phyloP scores from a whole-genome alignment of 352 stramenopile species.

The Pythium myriotylum region DNA sequence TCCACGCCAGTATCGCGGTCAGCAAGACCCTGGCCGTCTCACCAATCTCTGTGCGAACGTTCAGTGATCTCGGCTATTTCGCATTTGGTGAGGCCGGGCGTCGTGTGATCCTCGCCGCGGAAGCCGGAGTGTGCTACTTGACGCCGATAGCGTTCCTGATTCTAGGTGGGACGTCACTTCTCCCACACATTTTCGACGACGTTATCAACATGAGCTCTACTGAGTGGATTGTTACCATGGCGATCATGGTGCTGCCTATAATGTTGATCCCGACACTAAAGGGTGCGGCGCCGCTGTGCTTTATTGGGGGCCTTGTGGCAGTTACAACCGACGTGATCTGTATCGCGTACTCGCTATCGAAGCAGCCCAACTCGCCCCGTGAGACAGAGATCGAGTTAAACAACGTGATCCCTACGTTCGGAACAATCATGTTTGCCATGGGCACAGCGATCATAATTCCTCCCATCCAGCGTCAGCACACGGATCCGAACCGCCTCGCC shows the following conservation, averaged over 20 bases:
- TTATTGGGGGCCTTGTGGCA: constrained; percentile 49
- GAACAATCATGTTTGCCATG: constrained; percentile 73
- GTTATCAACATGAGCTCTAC: constrained; percentile 33
- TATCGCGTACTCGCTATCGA: constrained; percentile 49
- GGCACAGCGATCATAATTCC: constrained; percentile 70
- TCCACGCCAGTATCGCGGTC: constrained; percentile 65
- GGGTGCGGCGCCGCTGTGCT: constrained; percentile 45
- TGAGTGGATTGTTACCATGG: constrained; percentile 68
- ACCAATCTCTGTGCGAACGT: constrained; percentile 61
- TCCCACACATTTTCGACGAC: constrained; percentile 53
- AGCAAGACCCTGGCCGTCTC: constrained; percentile 59
- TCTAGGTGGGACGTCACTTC: constrained; percentile 57
- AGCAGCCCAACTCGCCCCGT: constrained; percentile 39
- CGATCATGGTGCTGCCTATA: constrained; percentile 52
- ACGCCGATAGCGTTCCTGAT: constrained; percentile 77
- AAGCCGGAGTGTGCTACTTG: constrained; percentile 63
- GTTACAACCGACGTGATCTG: constrained; percentile 57
- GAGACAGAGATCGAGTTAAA: constrained; percentile 54
- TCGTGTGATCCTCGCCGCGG: constrained; percentile 51
- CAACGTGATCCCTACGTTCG: constrained; percentile 54
- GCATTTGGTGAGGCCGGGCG: constrained; percentile 54
- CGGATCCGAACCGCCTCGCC: constrained; percentile 44
- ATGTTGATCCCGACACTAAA: constrained; percentile 67
- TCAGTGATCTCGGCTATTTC: constrained; percentile 72
- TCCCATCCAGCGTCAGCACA: constrained; percentile 63